Evolutionary conservation across 2,329 filamentous ascomycete genomes (phyloP).

Genomic region (Verticillium nubilum): DNA sequence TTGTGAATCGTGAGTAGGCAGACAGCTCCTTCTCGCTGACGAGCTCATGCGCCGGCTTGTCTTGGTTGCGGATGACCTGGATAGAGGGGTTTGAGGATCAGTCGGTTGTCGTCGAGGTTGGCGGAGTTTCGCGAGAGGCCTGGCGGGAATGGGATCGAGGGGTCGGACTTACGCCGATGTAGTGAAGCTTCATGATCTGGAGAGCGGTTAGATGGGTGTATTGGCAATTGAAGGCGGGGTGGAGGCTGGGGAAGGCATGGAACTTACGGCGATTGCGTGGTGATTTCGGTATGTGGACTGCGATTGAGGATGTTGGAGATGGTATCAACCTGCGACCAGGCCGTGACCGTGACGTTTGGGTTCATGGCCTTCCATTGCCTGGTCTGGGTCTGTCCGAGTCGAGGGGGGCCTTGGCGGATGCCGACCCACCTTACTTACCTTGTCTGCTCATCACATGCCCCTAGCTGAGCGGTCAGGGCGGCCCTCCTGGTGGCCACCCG

Average conservation of each 20-base stretch:
- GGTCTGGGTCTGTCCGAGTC: not conserved
- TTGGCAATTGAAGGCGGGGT: not conserved
- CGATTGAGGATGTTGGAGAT: not conserved
- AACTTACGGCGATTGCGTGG: not conserved
- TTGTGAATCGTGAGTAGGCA: slow-evolving; percentile 76
- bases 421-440: not conserved
- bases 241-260: not conserved
- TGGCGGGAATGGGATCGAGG: slow-evolving; percentile 13
- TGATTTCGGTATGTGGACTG: not conserved
- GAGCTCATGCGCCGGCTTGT: slow-evolving; percentile 71
- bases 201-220: not conserved
- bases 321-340: not conserved
- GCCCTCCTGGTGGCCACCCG: not conserved
- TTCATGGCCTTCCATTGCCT: not conserved
- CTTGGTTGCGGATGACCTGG: slow-evolving; percentile 77
- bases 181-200: slow-evolving; percentile 73
- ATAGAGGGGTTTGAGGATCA: slow-evolving; percentile 2
- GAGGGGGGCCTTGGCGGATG: not conserved
- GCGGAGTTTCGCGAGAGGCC: not conserved
- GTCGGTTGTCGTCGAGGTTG: slow-evolving; percentile 1
- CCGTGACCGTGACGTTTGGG: not conserved
- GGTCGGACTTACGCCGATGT: slow-evolving; percentile 65
- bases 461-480: not conserved
- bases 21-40: slow-evolving; percentile 71
- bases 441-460: not conserved